Base-by-base conservation (phyloP, 306 rosid genomes). In the Lagenaria siceraria region DNA sequence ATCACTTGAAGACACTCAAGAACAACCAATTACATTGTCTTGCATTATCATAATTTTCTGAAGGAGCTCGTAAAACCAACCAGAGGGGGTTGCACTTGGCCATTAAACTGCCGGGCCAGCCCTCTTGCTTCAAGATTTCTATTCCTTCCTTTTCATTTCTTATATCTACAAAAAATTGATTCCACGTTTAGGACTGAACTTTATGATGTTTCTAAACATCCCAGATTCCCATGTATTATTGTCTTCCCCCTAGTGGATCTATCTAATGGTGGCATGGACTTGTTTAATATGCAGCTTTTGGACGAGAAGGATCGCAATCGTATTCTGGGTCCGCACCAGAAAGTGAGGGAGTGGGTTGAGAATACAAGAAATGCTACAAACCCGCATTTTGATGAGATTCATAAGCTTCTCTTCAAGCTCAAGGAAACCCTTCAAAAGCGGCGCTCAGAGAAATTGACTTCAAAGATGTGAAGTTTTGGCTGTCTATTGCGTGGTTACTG, bases 351-450 rank as follows among this genome's bases (percentile, higher is more conserved):
- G 82, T 95, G 97, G 97, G 84, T 92, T 48, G 96, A 89, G 86
- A 84, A 86, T 85, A 90, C 90, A 31, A 92, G 69, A 86, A 82
- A 58, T 79, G 97, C 97, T 54, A 92, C 91, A 0, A 89, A 72
- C 64, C 99, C 97, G 66, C 93, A 90, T 80, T 95, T 92, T 84
- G 88, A 95, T 33, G 96, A 90, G 80, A 90, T 89, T 70, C 97
- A 92, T 77, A 79, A 79, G 18, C 13, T 87, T 55, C 90, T 95
- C 38, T 80, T 42, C 77, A 82, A 71, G 80, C 74, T 86, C 80
- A 95, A 88, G 82, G 63, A 31, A 56, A 89, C 54, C 69, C 66
- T 90, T 49, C 82, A 78, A 48, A 60, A 31, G 87, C 83, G 43
- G 87, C 80, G 71, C 74, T 66, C 80, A n/a, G 48, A 25, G 65